Conservation (phyloP, 177 flowering plant species). For the Vitis hybrid region DNA sequence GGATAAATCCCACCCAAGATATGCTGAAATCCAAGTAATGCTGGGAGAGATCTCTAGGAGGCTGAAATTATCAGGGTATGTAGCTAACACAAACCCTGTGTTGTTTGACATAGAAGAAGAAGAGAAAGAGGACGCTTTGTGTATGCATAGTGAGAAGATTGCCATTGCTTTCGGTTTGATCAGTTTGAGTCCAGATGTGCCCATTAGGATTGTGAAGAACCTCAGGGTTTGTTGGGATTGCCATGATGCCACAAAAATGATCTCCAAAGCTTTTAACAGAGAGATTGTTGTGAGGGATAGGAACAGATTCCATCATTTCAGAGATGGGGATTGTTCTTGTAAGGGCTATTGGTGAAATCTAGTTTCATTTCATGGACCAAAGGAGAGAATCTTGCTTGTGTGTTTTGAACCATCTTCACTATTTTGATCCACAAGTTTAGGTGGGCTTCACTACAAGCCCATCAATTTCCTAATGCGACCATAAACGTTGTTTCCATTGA, state of each 20-base stretch:
- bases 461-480: no score
- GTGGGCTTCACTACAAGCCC: no score
- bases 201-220: slow-evolving; percentile 49
- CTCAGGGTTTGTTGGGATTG: slow-evolving; percentile 47
- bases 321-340: slow-evolving; percentile 42
- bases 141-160: slow-evolving; percentile 44
- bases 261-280: slow-evolving; percentile 33
- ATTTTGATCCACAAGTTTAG: no score
- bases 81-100: slow-evolving; percentile 43
- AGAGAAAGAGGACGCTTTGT: slow-evolving; percentile 48
- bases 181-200: slow-evolving; percentile 26
- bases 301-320: slow-evolving; percentile 45
- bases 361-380: no score
- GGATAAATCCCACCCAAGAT: slow-evolving; percentile 44
- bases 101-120: slow-evolving; percentile 50
- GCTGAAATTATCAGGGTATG: slow-evolving; percentile 42
- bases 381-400: background rate
- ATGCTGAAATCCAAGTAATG: slow-evolving; percentile 34
- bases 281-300: slow-evolving; percentile 46
- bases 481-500: no score
- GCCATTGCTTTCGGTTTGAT: slow-evolving; percentile 55
- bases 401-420: background rate
- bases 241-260: slow-evolving; percentile 33
- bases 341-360: slow-evolving; percentile 36
- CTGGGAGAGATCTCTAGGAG: slow-evolving; percentile 38